A percentile compares a stretch with the other conserved stretches of the same genome.
Evolutionary conservation across 805 yeast genomes (phyloP).

Genomic region (Komagataella pastoris): DNA sequence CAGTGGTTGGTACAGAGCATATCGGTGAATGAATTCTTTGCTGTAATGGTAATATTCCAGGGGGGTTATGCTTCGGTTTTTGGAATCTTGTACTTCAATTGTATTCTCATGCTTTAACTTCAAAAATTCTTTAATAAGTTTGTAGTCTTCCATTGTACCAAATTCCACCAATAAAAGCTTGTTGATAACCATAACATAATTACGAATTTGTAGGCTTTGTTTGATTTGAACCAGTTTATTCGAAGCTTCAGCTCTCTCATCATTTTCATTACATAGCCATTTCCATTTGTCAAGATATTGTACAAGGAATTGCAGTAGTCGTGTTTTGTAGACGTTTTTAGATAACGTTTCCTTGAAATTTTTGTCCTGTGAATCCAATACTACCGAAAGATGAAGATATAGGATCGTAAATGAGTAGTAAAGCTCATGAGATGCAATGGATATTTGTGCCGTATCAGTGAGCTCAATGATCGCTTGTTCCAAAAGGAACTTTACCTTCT

Average conservation of each 20-base stretch:
- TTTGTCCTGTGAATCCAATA: slow-evolving; percentile 2
- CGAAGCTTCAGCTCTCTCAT: slow-evolving; percentile 4
- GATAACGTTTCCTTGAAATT: neutral
- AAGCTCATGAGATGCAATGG: slow-evolving; percentile 11
- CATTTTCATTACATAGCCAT: slow-evolving; percentile 24
- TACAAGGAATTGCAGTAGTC: slow-evolving; percentile 30
- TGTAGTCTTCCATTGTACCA: slow-evolving; percentile 36
- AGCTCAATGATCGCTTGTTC: neutral
- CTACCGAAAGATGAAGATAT: slow-evolving; percentile 6
- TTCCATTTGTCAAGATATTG: slow-evolving; percentile 54
- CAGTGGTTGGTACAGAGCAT: slow-evolving; percentile 55
- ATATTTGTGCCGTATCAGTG: neutral
- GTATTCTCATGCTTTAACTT: slow-evolving; percentile 21
- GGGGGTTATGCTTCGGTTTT: slow-evolving; percentile 49
- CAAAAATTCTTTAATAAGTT: slow-evolving; percentile 32
- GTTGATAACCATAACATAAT: slow-evolving; percentile 38
- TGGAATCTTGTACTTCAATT: slow-evolving; percentile 9
- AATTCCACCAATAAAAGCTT: slow-evolving; percentile 44
- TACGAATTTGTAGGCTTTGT: slow-evolving; percentile 33
- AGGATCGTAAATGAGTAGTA: slow-evolving; percentile 16
- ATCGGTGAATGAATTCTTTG: slow-evolving; percentile 61
- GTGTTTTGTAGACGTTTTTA: slow-evolving; percentile 8
- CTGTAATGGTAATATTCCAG: slow-evolving; percentile 74
- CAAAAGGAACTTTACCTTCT: neutral
- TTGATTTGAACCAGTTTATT: slow-evolving; percentile 11